These are phyloP conservation scores for Neoconidiobolus thromboides DNA, from an alignment of 371 early-diverging fungal species.

Conservation along the genomic window DNA sequence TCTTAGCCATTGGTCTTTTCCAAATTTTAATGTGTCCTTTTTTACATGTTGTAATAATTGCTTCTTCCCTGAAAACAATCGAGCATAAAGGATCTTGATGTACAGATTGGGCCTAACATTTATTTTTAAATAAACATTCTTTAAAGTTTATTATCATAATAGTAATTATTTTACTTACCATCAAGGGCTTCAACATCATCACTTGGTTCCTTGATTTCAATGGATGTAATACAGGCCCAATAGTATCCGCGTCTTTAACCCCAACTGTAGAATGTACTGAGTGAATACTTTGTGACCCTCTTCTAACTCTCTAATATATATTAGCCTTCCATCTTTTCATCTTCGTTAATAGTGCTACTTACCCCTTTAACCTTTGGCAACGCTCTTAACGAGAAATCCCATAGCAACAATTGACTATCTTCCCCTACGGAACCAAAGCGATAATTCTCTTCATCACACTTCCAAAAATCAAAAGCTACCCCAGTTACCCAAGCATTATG, in stretches of 20 bases:
- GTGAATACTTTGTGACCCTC: conserved; percentile 9
- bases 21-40: conserved; percentile 61
- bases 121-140: not conserved
- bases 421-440: conserved; percentile 84
- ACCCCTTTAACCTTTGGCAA: conserved; percentile 52
- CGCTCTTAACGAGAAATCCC: conserved; percentile 77
- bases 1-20: conserved; percentile 32
- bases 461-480: conserved; percentile 80
- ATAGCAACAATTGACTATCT: conserved; percentile 63
- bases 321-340: not conserved
- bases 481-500: conserved; percentile 82
- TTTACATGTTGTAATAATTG: conserved; percentile 65
- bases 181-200: not conserved
- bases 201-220: not conserved
- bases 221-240: not conserved
- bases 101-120: conserved; percentile 27
- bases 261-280: conserved; percentile 5
- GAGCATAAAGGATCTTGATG: conserved; percentile 54
- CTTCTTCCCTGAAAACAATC: conserved; percentile 61
- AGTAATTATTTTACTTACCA: not conserved
- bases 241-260: no score
- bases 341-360: conserved; percentile 12
- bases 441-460: conserved; percentile 62
- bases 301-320: conserved; percentile 11
- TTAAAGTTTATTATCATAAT: no score